phyloP scores from a whole-genome alignment of 345 rosid genomes.

The Limnanthes douglasii region DNA sequence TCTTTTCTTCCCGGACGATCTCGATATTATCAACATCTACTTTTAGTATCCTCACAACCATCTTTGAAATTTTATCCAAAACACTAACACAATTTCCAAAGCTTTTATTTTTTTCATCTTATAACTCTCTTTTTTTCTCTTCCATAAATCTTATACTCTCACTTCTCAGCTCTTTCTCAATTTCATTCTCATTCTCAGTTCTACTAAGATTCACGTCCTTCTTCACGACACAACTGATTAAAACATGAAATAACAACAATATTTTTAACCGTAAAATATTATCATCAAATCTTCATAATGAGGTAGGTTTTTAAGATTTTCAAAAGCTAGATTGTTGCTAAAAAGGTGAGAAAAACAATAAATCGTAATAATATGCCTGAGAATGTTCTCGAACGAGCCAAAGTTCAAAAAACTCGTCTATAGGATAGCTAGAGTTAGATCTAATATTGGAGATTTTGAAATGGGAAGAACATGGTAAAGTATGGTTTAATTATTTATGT shows the following conservation, averaged over 20 bases:
- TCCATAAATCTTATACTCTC: conserved; percentile 11
- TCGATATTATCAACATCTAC: conserved; percentile 23
- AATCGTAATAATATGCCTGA: conserved; percentile 67
- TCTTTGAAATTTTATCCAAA: conserved; percentile 42
- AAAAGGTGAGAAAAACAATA: conserved; percentile 59
- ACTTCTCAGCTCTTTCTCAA: conserved; percentile 6
- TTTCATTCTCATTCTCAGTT: conserved; percentile 20
- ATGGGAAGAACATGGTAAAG: too few relatives aligned
- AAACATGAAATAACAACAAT: conserved; percentile 44
- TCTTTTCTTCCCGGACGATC: conserved; percentile 30
- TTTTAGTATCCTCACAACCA: conserved; percentile 56
- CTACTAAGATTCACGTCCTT: conserved; percentile 19
- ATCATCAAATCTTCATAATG: conserved; percentile 63
- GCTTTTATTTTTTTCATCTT: conserved; percentile 15
- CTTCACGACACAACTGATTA: conserved; percentile 34
- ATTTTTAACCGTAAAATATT: conserved; percentile 53
- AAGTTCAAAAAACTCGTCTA: conserved; percentile 64
- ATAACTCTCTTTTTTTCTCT: conserved; percentile 10
- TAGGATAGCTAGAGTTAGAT: conserved; percentile 51
- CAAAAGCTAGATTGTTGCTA: conserved; percentile 60
- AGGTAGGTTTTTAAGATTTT: conserved; percentile 32
- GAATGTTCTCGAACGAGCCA: conserved; percentile 49
- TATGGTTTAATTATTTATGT: too few relatives aligned
- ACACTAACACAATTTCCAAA: conserved; percentile 26
- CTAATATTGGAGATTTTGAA: too few relatives aligned